Conservation (phyloP, 441 rosid species). For the Gossypium schwendimanii region DNA sequence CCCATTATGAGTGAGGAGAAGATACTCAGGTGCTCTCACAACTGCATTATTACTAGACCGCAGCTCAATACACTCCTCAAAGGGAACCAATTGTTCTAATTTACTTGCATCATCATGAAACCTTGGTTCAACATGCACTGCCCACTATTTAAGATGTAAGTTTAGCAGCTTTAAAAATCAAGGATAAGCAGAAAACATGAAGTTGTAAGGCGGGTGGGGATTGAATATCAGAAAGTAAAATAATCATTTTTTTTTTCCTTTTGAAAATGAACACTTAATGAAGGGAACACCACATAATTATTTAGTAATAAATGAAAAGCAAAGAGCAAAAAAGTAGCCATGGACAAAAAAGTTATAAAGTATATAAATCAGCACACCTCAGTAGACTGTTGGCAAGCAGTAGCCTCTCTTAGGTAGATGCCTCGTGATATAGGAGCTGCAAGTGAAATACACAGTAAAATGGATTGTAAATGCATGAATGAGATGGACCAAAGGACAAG, state of each 20-base stretch:
- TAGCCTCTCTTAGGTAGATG: constrained; percentile 82
- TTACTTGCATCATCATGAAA: constrained; percentile 95
- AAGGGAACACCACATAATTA: not conserved
- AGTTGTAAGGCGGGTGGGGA: not conserved
- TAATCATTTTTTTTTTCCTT: not conserved
- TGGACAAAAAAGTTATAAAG: constrained; percentile 11
- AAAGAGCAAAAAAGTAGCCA: not conserved
- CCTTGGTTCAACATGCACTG: constrained; percentile 79
- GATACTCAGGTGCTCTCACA: constrained; percentile 78
- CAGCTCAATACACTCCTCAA: constrained; percentile 86
- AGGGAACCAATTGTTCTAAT: constrained; percentile 85
- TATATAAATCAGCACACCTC: constrained; percentile 50
- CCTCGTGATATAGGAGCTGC: constrained; percentile 84
- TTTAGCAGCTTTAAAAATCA: constrained; percentile 21
- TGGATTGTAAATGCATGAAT: not conserved
- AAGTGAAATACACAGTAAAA: constrained; percentile 18
- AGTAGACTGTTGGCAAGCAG: constrained; percentile 59
- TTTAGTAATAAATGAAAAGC: not conserved
- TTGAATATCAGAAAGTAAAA: not conserved
- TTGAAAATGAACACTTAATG: not conserved
- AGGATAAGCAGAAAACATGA: constrained; percentile 10
- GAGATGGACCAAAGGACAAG: not conserved
- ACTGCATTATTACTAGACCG: constrained; percentile 61
- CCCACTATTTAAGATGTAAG: constrained; percentile 60
- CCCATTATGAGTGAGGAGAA: constrained; percentile 86